Evolutionary conservation across 495 filamentous ascomycete genomes (phyloP).

Genomic region (Aspergillus baeticus): DNA sequence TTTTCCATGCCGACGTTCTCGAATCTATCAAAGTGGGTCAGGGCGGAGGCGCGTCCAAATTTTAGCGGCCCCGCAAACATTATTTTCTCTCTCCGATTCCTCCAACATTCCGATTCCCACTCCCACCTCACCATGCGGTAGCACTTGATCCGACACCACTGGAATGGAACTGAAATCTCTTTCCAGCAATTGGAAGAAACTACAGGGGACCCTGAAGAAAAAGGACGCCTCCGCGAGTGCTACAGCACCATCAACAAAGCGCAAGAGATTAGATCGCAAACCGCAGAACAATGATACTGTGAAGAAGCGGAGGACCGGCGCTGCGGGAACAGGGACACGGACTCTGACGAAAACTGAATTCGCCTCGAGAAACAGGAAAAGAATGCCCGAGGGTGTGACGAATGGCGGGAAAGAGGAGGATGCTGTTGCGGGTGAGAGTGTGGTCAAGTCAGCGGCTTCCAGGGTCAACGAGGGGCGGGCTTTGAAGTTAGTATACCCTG

Average conservation of each 20-base stretch:
- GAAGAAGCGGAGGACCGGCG: slow-evolving; percentile 39
- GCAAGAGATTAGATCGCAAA: slow-evolving; percentile 38
- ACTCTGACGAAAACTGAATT: slow-evolving; percentile 10
- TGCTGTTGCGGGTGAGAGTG: slow-evolving; percentile 15
- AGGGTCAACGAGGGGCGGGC: slow-evolving; percentile 55
- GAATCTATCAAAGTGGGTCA: slow-evolving; percentile 11
- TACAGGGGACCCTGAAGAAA: slow-evolving; percentile 61
- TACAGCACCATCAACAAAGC: slow-evolving; percentile 33
- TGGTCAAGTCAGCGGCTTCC: slow-evolving; percentile 18
- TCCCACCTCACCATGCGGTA: slow-evolving; percentile 19
- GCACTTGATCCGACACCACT: slow-evolving; percentile 7
- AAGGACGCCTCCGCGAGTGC: slow-evolving; percentile 34
- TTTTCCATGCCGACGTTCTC: slow-evolving; percentile 1
- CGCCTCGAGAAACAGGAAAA: slow-evolving; percentile 28
- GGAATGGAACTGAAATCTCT: slow-evolving; percentile 47
- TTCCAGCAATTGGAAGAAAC: slow-evolving; percentile 72
- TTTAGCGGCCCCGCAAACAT: slow-evolving; percentile 24
- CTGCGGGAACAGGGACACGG: slow-evolving; percentile 24
- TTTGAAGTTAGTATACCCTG: slow-evolving; percentile 32
- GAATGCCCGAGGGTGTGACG: slow-evolving; percentile 27
- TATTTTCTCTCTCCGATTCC: slow-evolving; percentile 1
- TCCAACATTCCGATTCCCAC: background rate
- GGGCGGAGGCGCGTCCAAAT: slow-evolving; percentile 4
- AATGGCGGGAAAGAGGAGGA: slow-evolving; percentile 13
- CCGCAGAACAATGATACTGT: slow-evolving; percentile 26